Conservation (phyloP, 2,329 filamentous ascomycete genomes). For the Botrytis porri region DNA sequence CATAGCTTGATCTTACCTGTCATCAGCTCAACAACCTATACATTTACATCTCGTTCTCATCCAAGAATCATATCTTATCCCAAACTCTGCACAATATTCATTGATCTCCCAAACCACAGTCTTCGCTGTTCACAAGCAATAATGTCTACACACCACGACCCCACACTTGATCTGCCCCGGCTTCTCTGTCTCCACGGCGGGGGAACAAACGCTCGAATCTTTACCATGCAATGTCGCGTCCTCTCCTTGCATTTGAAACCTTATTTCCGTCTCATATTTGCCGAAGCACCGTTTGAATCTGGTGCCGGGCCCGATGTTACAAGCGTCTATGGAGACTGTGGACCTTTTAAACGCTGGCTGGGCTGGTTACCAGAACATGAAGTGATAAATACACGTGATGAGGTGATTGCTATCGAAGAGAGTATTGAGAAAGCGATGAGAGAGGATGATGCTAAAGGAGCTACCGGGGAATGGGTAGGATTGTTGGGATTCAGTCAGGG, state of each 20-base stretch:
- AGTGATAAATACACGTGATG: constrained; percentile 42
- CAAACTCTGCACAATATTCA: not conserved
- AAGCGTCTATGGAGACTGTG: constrained; percentile 61
- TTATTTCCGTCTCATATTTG: constrained; percentile 68
- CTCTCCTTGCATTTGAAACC: constrained; percentile 10
- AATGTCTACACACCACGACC: constrained; percentile 7
- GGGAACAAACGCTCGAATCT: constrained; percentile 69
- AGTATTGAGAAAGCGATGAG: constrained; percentile 49
- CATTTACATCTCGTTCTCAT: not conserved
- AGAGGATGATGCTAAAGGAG: constrained; percentile 48
- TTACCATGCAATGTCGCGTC: constrained; percentile 63
- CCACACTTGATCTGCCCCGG: constrained; percentile 47
- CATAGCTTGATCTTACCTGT: not conserved
- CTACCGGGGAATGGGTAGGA: constrained; percentile 54
- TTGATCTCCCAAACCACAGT: not conserved
- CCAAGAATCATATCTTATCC: not conserved
- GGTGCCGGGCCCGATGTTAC: constrained; percentile 59
- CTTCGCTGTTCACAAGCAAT: not conserved
- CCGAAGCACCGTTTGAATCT: constrained; percentile 65
- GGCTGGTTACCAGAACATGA: constrained; percentile 60
- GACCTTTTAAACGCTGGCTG: constrained; percentile 63
- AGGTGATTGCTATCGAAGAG: constrained; percentile 43
- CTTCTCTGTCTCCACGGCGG: constrained; percentile 81
- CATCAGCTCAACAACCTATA: not conserved
- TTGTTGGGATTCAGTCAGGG: constrained; percentile 67